Conservation (phyloP, 345 rosid species). For the Reutealis trisperma region DNA sequence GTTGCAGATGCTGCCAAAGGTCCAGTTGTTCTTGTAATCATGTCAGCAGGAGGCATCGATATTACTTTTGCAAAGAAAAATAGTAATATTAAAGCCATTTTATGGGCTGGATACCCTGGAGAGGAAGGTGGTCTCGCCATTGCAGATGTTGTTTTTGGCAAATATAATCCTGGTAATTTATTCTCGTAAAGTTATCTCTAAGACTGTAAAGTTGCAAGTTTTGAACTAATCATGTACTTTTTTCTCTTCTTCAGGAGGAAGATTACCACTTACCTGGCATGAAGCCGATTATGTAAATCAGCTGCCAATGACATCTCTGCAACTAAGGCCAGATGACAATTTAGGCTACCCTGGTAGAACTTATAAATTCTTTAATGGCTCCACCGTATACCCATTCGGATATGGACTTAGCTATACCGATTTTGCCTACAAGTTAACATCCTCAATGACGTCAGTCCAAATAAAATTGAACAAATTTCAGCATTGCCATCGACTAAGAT, state of each 20-base stretch:
- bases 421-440: slow-evolving; percentile 15
- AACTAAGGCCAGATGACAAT: slow-evolving; percentile 41
- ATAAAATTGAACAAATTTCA: slow-evolving; percentile 22
- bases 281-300: slow-evolving; percentile 31
- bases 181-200: too few species aligned
- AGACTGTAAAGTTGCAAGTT: not conserved
- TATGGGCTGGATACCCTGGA: slow-evolving; percentile 82
- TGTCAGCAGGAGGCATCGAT: slow-evolving; percentile 63
- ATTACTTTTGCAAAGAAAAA: slow-evolving; percentile 44
- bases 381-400: slow-evolving; percentile 54
- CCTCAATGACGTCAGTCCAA: not conserved
- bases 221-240: not conserved
- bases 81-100: slow-evolving; percentile 34
- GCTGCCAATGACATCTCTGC: slow-evolving; percentile 60
- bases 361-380: slow-evolving; percentile 57
- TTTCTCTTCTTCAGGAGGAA: slow-evolving; percentile 43
- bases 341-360: slow-evolving; percentile 57
- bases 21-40: slow-evolving; percentile 59
- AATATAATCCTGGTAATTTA: slow-evolving; percentile 55
- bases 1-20: slow-evolving; percentile 46
- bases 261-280: slow-evolving; percentile 59
- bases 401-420: slow-evolving; percentile 57
- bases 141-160: slow-evolving; percentile 63
- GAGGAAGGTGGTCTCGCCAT: slow-evolving; percentile 69
- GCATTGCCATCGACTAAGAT: slow-evolving; percentile 26